These are phyloP conservation scores for Colletotrichum navitas DNA, from an alignment of 2,329 filamentous ascomycete species.

Conservation along the genomic window DNA sequence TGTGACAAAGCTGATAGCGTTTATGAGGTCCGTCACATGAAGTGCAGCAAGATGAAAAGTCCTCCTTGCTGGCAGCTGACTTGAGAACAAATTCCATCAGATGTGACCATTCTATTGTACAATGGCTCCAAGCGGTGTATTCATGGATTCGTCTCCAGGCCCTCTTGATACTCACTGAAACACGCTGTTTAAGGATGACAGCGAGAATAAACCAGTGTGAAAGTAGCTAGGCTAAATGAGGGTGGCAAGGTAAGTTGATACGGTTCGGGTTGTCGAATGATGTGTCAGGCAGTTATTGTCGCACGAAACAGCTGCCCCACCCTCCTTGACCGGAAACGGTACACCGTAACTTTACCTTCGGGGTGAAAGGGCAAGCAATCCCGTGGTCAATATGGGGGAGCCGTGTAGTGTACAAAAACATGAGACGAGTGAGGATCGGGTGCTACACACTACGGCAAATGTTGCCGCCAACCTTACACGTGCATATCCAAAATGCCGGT, in stretches of 20 bases:
- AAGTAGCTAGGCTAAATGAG: too few species aligned
- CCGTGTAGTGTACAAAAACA: neutral
- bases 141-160: neutral
- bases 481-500: neutral
- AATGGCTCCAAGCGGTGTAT: neutral
- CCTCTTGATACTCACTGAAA: neutral
- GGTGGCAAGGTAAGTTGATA: neutral
- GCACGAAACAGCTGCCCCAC: neutral
- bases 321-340: neutral
- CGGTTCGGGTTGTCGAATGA: neutral
- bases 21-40: neutral
- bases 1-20: neutral
- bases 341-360: neutral
- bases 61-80: neutral
- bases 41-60: neutral
- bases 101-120: neutral
- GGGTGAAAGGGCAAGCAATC: neutral
- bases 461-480: neutral
- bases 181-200: neutral
- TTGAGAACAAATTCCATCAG: neutral
- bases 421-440: neutral
- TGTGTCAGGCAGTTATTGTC: neutral
- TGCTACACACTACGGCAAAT: neutral
- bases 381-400: too few species aligned
- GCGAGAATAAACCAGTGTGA: neutral